Conservation (phyloP, 2,329 filamentous ascomycete genomes). For the Colletotrichum sp. region DNA sequence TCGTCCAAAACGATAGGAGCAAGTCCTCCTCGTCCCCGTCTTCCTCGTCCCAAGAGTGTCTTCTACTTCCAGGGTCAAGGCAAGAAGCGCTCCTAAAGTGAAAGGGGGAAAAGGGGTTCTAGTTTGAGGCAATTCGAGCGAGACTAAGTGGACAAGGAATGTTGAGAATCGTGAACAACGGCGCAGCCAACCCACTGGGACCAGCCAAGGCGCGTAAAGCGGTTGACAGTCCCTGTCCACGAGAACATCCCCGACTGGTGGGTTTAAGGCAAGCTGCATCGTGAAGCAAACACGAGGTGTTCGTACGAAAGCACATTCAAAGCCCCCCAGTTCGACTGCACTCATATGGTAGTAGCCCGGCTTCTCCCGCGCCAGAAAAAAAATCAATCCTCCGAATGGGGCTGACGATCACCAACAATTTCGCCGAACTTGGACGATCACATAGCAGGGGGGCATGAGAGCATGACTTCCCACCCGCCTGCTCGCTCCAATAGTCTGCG, state of each 20-base stretch:
- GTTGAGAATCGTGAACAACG: neutral
- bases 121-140: neutral
- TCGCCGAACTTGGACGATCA: slow-evolving; percentile 1
- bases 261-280: neutral
- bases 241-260: neutral
- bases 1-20: neutral
- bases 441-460: neutral
- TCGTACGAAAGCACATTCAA: neutral
- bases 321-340: neutral
- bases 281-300: neutral
- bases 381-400: neutral
- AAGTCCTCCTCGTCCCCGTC: neutral
- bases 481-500: neutral
- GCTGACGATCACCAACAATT: neutral
- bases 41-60: neutral
- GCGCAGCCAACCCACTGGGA: neutral
- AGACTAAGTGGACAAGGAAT: neutral
- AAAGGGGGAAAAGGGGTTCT: neutral
- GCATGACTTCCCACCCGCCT: neutral
- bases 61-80: neutral
- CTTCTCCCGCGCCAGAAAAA: neutral
- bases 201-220: neutral
- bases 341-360: neutral
- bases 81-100: neutral
- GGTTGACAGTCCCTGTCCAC: neutral